Evolutionary conservation across 352 stramenopile species (phyloP).

Genomic region (Globisporangium apiculatum): DNA sequence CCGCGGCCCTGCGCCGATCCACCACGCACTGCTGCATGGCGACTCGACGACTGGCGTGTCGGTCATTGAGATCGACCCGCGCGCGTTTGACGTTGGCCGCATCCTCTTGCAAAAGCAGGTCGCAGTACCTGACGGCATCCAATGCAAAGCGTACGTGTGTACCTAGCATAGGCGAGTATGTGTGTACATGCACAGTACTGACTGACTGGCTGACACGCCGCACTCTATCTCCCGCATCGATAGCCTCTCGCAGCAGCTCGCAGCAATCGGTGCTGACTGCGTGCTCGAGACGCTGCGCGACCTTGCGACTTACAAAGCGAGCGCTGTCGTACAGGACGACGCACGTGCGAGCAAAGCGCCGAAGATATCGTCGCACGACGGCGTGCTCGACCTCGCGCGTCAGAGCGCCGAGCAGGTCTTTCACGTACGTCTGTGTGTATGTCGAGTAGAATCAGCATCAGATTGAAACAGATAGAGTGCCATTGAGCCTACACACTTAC

Average conservation of each 20-base stretch:
- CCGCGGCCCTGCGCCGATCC: conserved; percentile 76
- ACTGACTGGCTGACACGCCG: no score
- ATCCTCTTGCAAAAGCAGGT: conserved; percentile 54
- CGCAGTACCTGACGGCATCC: conserved; percentile 40
- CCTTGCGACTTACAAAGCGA: conserved; percentile 36
- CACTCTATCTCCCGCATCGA: not conserved
- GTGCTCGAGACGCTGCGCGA: conserved; percentile 60
- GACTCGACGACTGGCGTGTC: conserved; percentile 72
- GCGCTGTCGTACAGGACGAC: conserved; percentile 50
- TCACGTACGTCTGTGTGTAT: conserved; percentile 27
- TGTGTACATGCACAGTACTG: no score
- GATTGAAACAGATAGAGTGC: not conserved
- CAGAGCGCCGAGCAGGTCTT: conserved; percentile 51
- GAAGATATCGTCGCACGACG: conserved; percentile 59
- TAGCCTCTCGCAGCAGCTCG: conserved; percentile 45
- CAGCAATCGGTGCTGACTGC: conserved; percentile 46
- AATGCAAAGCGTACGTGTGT: conserved; percentile 33
- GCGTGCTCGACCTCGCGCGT: conserved; percentile 33
- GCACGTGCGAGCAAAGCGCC: conserved; percentile 45
- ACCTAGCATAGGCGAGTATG: no score
- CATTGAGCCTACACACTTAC: not conserved
- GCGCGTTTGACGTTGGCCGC: conserved; percentile 75
- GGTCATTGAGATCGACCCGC: conserved; percentile 83
- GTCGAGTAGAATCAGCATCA: not conserved
- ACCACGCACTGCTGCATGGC: conserved; percentile 78